Base-by-base conservation (phyloP, 177 flowering plant species). In the Telopea speciosissima region DNA sequence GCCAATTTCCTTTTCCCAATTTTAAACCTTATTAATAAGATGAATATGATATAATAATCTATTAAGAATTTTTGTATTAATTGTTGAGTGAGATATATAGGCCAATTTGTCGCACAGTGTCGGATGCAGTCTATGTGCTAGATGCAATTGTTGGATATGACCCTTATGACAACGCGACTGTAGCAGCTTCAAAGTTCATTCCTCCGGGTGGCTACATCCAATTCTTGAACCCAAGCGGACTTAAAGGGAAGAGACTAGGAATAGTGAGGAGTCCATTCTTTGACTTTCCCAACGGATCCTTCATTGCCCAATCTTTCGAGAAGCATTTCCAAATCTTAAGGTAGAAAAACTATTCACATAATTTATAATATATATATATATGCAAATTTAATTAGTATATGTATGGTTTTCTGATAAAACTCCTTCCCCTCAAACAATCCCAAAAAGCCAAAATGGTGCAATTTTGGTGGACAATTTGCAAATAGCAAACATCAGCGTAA, bases 61-160 rank as follows among this genome's bases (percentile, higher is more conserved):
- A 31, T 2, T 31, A 31, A 31, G 33, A 31, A 31, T 31, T 31
- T 31, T 31, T 2, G 5, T 31, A 5, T 31, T 31, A 31, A 31
- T 31, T 31, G 3, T 31, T 31, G 33, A 31, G 33, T 31, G 33
- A 31, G 33, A n/a, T n/a, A n/a, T n/a, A 31, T 31, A 88, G 88
- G 74, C 90, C 88, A 1, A 80, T 88, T 0, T 66, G 84, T 69
- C 79, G 86, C 78, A 85, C 89, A 3, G 92, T 88, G 4, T 64
- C 87, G 0, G 90, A 31, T 31, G 33, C 33, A 31, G 33, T 5
- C 2, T 31, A 31, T 31, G 33, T 31, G 5, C 33, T 31, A 31
- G 33, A 31, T 31, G 33, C 33, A 31, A 31, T 31, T 31, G 33
- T 31, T 2, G 33, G 33, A 2, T 31, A 31, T 5, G 33, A 31